A percentile compares a stretch with the other conserved stretches of the same genome.
These are phyloP conservation scores for Mortierella hygrophila DNA, from an alignment of 192 early-diverging fungal genomes.

Conservation along the genomic window DNA sequence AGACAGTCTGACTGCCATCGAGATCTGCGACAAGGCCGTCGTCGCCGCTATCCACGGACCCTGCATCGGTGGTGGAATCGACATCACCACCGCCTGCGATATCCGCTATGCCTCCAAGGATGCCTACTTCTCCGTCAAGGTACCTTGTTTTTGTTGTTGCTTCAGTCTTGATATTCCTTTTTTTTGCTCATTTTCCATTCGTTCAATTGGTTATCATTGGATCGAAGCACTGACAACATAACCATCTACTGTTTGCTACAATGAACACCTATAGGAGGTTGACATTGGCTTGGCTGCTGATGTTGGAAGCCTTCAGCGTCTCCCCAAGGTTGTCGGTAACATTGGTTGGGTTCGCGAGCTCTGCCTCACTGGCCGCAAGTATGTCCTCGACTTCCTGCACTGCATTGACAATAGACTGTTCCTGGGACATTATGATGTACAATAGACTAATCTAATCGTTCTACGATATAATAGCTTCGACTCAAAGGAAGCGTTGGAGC, in stretches of 20 bases:
- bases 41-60: conserved; percentile 88
- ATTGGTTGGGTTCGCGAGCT: conserved; percentile 92
- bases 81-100: conserved; percentile 93
- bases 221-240: not conserved
- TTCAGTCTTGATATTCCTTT: not conserved
- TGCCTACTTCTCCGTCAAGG: conserved; percentile 88
- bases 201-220: not conserved
- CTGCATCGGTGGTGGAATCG: conserved; percentile 91
- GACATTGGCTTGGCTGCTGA: conserved; percentile 96
- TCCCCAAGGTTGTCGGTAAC: conserved; percentile 96
- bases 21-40: conserved; percentile 88
- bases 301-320: conserved; percentile 91
- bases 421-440: not conserved
- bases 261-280: conserved; percentile 70
- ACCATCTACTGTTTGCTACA: not conserved
- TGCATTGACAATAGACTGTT: no score
- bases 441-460: conserved; percentile 58
- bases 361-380: conserved; percentile 86
- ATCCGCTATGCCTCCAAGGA: conserved; percentile 86
- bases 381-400: conserved; percentile 10
- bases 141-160: not conserved
- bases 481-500: conserved; percentile 70
- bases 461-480: conserved; percentile 57
- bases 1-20: conserved; percentile 81
- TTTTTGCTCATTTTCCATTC: not conserved